Evolutionary conservation across 2,329 filamentous ascomycete species (phyloP), one percentile per base, ranked within the genome.

Genomic region (Colletotrichum musicola): DNA sequence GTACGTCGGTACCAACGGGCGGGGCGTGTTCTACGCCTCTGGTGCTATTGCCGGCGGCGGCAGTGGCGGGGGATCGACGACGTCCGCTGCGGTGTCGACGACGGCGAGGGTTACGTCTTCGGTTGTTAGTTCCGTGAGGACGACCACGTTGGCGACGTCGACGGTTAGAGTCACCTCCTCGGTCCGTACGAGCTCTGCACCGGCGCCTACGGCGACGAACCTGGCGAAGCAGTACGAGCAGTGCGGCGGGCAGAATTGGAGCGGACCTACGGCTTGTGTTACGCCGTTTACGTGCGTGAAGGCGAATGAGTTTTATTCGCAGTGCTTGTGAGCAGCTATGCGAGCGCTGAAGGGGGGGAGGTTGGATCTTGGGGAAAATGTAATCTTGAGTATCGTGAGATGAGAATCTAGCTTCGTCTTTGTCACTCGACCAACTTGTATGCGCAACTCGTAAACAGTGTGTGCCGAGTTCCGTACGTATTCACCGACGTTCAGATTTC

Each of bases 1-100:
- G 0, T 86, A 85, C 61, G 83, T 86, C 18, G 84, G 84, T 0
- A 85, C 84, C 3, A 85, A 86, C 62, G 84, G 84, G 0, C 80
- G 84, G 4, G 84, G 84, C 18, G 83, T 83, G 3, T 79, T 86
- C 60, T 81, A 74, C 54, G 67, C 67, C 3, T 68, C 63, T 14
- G 67, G 67, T 27, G 18, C 40, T n/a, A 68, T 69, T n/a, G 30
- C 65, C 35, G 68, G 63, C 18, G 67, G 57, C 3, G 46, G 54
- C 7, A 16, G 46, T 14, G 40, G 40, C 13, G 30, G 51, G 10
- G 54, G 57, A 25, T 51, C 44, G n/a, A 50, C 63, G 54, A 55
- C 67, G 14, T 59, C 64, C 7, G 47, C 30, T 1, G 18, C 64
- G 12, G 22, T 57, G 30, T 63, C 40, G 40, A 42, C 40, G 4